Evolutionary conservation across 2,329 filamentous ascomycete genomes (phyloP).

Genomic region (Cercospora sojina): DNA sequence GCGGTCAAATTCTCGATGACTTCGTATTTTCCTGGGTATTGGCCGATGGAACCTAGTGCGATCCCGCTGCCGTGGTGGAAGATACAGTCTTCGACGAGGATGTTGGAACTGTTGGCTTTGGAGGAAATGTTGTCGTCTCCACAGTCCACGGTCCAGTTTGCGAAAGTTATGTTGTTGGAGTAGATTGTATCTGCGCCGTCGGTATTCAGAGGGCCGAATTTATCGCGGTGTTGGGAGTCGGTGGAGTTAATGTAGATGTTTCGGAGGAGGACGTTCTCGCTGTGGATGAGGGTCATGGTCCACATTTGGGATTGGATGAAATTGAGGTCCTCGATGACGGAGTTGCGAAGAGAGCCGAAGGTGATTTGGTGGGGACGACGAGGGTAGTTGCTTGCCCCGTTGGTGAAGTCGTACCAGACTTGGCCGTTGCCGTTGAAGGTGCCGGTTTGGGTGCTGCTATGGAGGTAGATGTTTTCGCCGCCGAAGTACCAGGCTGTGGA

Average conservation of each 20-base stretch:
- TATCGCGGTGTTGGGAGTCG: conserved; percentile 28
- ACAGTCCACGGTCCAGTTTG: conserved; percentile 52
- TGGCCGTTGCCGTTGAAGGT: conserved; percentile 61
- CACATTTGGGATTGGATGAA: conserved; percentile 63
- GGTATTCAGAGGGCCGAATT: conserved; percentile 41
- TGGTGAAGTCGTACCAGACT: conserved; percentile 54
- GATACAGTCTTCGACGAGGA: conserved; percentile 50
- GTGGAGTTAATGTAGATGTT: conserved; percentile 57
- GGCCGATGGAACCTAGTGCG: conserved; percentile 60
- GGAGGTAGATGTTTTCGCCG: conserved; percentile 52
- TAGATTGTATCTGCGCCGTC: conserved; percentile 57
- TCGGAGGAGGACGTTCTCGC: conserved; percentile 48
- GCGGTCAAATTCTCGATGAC: conserved; percentile 52
- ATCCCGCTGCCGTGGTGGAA: conserved; percentile 55
- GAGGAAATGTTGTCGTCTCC: conserved; percentile 56
- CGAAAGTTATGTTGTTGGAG: conserved; percentile 53
- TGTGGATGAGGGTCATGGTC: conserved; percentile 53
- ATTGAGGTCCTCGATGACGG: conserved; percentile 49
- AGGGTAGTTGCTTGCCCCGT: conserved; percentile 48
- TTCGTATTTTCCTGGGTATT: conserved; percentile 52
- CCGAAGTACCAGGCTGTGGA: conserved; percentile 57
- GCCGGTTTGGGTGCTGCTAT: conserved; percentile 51
- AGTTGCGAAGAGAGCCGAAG: conserved; percentile 51
- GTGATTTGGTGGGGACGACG: conserved; percentile 55
- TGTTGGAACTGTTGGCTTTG: conserved; percentile 59